Base-by-base conservation (phyloP, 179 eudicot species). In the Beta macrorhiza region DNA sequence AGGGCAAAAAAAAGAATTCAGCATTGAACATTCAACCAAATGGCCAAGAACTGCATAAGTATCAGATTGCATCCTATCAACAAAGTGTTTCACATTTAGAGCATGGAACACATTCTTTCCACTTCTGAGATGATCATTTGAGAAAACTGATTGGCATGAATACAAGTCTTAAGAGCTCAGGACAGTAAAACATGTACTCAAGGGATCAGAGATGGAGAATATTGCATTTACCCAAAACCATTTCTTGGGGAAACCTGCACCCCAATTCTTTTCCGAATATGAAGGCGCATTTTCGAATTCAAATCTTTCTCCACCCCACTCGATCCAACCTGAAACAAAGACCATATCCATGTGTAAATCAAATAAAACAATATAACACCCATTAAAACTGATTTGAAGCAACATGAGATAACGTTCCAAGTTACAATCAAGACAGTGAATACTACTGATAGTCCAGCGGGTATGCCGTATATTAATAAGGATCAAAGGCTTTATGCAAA, bases 251-350 rank as follows among this genome's bases (percentile, higher is more conserved):
- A 95, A 95, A 75, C 82, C 96, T 80, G 92, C 98, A 84, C 99
- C 99, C 99, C 98, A 95, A 63, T 95, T 95, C 85, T 95, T 95
- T 79, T 95, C 99, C 5, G 94, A 91, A 84, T 95, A 95, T 45
- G 99, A 95, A 69, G 99, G 99, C 79, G 99, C 99, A 85, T 95
- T 84, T 88, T 85, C 83, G 84, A 95, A 95, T 87, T 95, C 98
- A 78, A 76, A 93, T 86, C 96, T 89, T 85, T 93, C 92, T 74
- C 90, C 99, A 84, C 80, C 98, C 99, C 99, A 95, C 87, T 95
- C 99, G 70, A 95, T 93, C 99, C 99, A 95, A 76, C 99, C 99
- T 95, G 93, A 80, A 86, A 81, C 44, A 53, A 68, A 79, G 77
- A 82, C 73, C 51, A 80, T 47, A 61, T 69, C 55, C 58, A 29